Conservation (phyloP, 306 rosid species). For the Quercus glauca region DNA sequence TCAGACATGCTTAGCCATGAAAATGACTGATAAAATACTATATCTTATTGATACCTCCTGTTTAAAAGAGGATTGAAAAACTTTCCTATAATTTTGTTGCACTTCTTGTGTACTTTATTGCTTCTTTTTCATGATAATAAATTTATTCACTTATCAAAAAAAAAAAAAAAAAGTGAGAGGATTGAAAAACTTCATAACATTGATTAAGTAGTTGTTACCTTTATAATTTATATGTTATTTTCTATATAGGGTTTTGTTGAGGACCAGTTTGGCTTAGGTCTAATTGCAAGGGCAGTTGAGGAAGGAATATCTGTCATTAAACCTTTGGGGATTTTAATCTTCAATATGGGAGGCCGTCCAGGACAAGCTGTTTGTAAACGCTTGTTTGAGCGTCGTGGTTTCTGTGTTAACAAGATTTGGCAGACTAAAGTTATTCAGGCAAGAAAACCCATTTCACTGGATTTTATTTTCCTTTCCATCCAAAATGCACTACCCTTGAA, state of each 20-base stretch:
- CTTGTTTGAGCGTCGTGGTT: slow-evolving; percentile 96
- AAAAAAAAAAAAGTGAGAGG: background rate
- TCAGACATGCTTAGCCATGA: too few species aligned
- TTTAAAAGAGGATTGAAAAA: background rate
- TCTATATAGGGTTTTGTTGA: slow-evolving; percentile 86
- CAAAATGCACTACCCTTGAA: slow-evolving; percentile 24
- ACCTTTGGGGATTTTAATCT: slow-evolving; percentile 90
- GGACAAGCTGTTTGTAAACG: slow-evolving; percentile 92
- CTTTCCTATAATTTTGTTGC: background rate
- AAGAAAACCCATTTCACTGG: slow-evolving; percentile 28
- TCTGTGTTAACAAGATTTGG: slow-evolving; percentile 79
- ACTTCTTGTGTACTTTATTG: too few species aligned
- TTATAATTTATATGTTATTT: background rate
- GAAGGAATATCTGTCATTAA: slow-evolving; percentile 92
- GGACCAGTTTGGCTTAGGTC: slow-evolving; percentile 97
- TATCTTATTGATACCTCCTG: background rate
- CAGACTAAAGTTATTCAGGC: slow-evolving; percentile 97
- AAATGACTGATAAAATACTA: too few species aligned
- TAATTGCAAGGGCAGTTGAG: slow-evolving; percentile 97
- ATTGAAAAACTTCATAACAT: background rate
- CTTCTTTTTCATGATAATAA: too few species aligned
- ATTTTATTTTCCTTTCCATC: slow-evolving; percentile 14
- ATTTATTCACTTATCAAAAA: too few species aligned
- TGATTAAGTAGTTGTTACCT: background rate
- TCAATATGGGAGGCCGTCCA: slow-evolving; percentile 99